Percentiles rank a stretch among this genome's conserved stretches.
These are phyloP conservation scores for Phytophthora ohioensis DNA, from an alignment of 352 stramenopile species.

Conservation along the genomic window DNA sequence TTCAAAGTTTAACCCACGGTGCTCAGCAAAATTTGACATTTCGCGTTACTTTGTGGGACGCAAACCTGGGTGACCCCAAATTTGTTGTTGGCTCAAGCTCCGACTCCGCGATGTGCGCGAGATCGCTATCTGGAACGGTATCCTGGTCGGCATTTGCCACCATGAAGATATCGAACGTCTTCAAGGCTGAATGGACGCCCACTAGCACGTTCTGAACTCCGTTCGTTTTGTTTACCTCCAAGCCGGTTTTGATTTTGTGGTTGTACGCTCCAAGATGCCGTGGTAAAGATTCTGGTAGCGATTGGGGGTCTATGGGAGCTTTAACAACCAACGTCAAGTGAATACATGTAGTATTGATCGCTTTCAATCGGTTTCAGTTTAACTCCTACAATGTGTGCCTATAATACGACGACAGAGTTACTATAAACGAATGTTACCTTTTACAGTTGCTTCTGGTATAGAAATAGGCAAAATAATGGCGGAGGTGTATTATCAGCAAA, in stretches of 20 bases:
- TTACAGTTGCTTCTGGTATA: no score
- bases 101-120: not conserved
- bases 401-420: no score
- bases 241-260: not conserved
- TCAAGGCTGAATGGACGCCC: not conserved
- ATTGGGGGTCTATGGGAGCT: no score
- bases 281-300: no score
- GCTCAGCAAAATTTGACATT: not conserved
- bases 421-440: no score
- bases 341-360: no score
- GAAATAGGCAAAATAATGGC: no score
- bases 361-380: no score
- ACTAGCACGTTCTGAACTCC: not conserved
- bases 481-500: no score
- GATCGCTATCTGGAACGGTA: not conserved
- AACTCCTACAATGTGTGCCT: no score
- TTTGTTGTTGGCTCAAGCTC: not conserved
- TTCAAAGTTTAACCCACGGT: not conserved
- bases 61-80: not conserved
- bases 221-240: not conserved
- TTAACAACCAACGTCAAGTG: no score
- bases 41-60: not conserved
- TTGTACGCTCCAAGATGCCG: no score
- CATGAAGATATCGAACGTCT: not conserved
- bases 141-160: not conserved